phyloP scores from a whole-genome alignment of 1,284 basidiomycete genomes.

The Sphagnurus paluster region DNA sequence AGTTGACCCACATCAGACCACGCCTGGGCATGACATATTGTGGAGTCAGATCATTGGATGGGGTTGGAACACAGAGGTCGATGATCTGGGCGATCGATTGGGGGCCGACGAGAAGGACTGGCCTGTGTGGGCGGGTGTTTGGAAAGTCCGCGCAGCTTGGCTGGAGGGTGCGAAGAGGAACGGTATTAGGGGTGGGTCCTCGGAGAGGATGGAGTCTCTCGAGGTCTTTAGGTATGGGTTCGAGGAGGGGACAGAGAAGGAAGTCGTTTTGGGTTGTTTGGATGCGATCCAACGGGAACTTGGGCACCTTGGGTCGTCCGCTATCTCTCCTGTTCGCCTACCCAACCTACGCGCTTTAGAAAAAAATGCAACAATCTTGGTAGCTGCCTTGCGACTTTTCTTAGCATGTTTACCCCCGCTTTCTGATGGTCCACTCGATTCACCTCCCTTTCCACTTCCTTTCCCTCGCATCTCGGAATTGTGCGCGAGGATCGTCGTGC shows the following conservation, averaged over 20 bases:
- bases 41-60: constrained; percentile 85
- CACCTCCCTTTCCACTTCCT: constrained; percentile 58
- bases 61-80: constrained; percentile 70
- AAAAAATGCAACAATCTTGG: constrained; percentile 37
- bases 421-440: constrained; percentile 29
- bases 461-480: constrained; percentile 53
- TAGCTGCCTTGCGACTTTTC: constrained; percentile 60
- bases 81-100: constrained; percentile 35
- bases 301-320: constrained; percentile 6
- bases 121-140: constrained; percentile 47
- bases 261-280: constrained; percentile 36
- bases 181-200: constrained; percentile 61
- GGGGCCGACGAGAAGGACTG: constrained; percentile 29
- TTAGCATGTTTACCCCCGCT: constrained; percentile 54
- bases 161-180: constrained; percentile 77
- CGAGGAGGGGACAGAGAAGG: constrained; percentile 36
- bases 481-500: constrained; percentile 47
- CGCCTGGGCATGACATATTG: constrained; percentile 82
- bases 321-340: constrained; percentile 3
- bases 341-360: constrained; percentile 29
- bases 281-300: constrained; percentile 34
- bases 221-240: constrained; percentile 40
- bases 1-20: constrained; percentile 85
- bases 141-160: constrained; percentile 65
- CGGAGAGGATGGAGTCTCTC: constrained; percentile 49